Evolutionary conservation across 1,284 basidiomycete genomes (phyloP).

Genomic region (Lignosus rhinocerotis): DNA sequence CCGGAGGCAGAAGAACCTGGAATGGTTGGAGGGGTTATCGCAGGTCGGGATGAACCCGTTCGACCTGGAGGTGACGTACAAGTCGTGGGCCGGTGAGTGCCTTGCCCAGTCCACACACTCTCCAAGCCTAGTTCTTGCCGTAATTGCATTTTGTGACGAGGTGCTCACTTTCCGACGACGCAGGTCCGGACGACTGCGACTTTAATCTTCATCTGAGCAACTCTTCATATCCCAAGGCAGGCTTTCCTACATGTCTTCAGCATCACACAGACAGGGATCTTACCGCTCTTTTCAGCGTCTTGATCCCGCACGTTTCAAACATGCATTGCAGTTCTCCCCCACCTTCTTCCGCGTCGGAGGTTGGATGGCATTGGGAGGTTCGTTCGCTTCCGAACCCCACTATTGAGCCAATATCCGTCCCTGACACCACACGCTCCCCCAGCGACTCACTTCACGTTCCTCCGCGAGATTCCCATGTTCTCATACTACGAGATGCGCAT

Average conservation of each 20-base stretch:
- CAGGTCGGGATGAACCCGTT: slow-evolving; percentile 63
- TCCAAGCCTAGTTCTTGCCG: neutral
- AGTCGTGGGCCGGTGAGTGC: slow-evolving; percentile 55
- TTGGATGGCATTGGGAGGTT: slow-evolving; percentile 72
- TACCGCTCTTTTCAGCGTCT: slow-evolving; percentile 38
- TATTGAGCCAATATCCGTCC: neutral
- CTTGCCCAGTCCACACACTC: slow-evolving; percentile 14
- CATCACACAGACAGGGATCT: neutral
- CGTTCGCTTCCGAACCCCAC: slow-evolving; percentile 17
- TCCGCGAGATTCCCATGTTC: slow-evolving; percentile 80
- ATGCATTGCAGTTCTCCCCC: slow-evolving; percentile 54
- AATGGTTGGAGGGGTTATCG: slow-evolving; percentile 45
- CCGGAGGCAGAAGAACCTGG: slow-evolving; percentile 32
- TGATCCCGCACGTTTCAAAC: slow-evolving; percentile 50
- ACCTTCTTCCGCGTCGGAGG: slow-evolving; percentile 65
- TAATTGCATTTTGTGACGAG: no score
- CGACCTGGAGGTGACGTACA: slow-evolving; percentile 40
- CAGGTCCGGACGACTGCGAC: slow-evolving; percentile 71
- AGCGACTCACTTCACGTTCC: slow-evolving; percentile 75
- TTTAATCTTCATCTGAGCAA: slow-evolving; percentile 75
- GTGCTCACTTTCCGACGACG: neutral
- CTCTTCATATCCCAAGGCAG: slow-evolving; percentile 73
- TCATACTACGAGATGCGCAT: slow-evolving; percentile 69
- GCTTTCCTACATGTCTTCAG: neutral
- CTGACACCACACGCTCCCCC: neutral